Evolutionary conservation across 176 grass and related monocot genomes (phyloP).

Genomic region (Ananas comosus): DNA sequence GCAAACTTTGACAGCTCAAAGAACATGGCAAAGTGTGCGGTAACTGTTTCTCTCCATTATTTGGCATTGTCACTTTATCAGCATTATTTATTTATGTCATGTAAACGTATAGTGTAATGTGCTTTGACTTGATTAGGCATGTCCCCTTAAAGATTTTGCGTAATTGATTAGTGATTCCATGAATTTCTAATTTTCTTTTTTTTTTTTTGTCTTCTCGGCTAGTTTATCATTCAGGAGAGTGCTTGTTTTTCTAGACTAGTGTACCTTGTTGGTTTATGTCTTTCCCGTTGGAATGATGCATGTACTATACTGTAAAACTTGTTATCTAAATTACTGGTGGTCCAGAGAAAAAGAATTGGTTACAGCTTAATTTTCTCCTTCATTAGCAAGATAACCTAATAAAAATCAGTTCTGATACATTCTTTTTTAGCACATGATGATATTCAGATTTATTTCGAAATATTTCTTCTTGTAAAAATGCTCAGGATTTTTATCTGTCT

Average conservation of each 20-base stretch:
- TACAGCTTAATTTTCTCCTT: not conserved
- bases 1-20: not conserved
- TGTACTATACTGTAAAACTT: not conserved
- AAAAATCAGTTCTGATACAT: not conserved
- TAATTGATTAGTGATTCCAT: slow-evolving; percentile 7
- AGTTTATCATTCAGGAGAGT: too few species aligned
- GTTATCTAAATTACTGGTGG: not conserved
- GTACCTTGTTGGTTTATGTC: too few species aligned
- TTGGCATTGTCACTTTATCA: not conserved
- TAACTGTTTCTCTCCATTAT: not conserved
- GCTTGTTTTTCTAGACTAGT: too few species aligned
- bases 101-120: too few species aligned
- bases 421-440: not conserved
- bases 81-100: too few species aligned
- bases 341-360: not conserved
- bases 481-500: too few species aligned
- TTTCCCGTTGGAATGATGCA: not conserved
- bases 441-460: not conserved
- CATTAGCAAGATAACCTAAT: slow-evolving; percentile 1
- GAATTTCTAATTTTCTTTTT: slow-evolving; percentile 3
- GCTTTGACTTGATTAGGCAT: too few species aligned
- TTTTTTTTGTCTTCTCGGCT: not conserved
- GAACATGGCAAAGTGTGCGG: not conserved
- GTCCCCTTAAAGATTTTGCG: not conserved
- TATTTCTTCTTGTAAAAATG: too few species aligned